Conservation (phyloP, 208 protist genomes). For the Sergeia podlipaevii region DNA sequence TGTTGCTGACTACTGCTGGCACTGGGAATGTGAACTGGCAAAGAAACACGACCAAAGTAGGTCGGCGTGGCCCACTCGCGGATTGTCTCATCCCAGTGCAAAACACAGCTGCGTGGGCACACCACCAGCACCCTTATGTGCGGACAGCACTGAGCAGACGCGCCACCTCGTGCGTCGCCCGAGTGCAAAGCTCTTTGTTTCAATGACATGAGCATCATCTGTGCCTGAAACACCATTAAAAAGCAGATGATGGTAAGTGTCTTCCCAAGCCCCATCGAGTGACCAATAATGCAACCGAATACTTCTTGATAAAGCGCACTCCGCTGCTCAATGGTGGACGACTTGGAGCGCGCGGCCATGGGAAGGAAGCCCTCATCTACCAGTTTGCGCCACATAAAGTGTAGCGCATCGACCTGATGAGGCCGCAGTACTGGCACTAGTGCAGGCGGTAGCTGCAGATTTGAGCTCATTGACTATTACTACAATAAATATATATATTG, state of each 20-base stretch:
- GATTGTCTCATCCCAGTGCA: conserved; percentile 59
- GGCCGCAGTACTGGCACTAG: conserved; percentile 34
- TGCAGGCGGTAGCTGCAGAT: conserved; percentile 24
- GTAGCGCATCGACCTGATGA: conserved; percentile 67
- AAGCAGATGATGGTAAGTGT: conserved; percentile 77
- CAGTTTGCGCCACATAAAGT: conserved; percentile 73
- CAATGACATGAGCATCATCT: conserved; percentile 28
- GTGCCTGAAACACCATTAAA: conserved; percentile 59
- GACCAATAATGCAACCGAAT: conserved; percentile 72
- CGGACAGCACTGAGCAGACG: conserved; percentile 10
- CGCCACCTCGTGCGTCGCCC: not conserved
- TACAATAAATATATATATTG: too few relatives aligned
- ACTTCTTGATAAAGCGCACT: conserved; percentile 47
- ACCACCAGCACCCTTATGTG: conserved; percentile 66
- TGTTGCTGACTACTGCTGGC: conserved; percentile 11
- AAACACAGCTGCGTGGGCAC: conserved; percentile 61
- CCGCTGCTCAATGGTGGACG: conserved; percentile 36
- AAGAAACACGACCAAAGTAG: conserved; percentile 25
- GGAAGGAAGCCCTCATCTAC: conserved; percentile 59
- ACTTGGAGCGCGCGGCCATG: conserved; percentile 25
- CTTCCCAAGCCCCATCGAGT: conserved; percentile 91
- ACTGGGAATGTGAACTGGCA: conserved; percentile 47
- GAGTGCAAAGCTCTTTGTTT: conserved; percentile 19
- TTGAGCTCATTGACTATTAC: conserved; percentile 14
- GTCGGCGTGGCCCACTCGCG: conserved; percentile 57